Evolutionary conservation across 768 basidiomycete species (phyloP).

Genomic region (Leucosporidium scottii): DNA sequence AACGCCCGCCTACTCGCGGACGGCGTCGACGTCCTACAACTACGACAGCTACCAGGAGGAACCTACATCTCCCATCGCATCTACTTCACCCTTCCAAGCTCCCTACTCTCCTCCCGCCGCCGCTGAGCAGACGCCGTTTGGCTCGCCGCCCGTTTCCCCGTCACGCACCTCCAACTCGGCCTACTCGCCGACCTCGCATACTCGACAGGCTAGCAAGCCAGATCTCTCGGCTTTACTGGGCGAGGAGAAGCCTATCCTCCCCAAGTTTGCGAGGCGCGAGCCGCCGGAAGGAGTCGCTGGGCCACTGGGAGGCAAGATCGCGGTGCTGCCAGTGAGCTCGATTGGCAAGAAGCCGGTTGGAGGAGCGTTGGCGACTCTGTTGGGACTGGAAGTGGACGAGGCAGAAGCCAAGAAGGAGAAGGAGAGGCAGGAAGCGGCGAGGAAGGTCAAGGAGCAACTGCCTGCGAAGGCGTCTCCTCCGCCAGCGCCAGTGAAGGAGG

Average conservation of each 20-base stretch:
- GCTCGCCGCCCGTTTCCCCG: constrained; percentile 9
- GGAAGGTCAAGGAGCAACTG: too few relatives aligned
- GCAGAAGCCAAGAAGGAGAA: background rate
- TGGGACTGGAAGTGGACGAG: constrained; percentile 27
- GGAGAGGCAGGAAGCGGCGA: background rate
- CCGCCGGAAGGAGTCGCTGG: background rate
- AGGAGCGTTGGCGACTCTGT: constrained; percentile 24
- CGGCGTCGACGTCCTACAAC: background rate
- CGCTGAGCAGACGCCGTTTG: constrained; percentile 18
- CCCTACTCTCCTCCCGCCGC: background rate
- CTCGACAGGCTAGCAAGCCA: background rate
- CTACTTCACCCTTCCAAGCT: background rate
- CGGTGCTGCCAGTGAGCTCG: constrained; percentile 12
- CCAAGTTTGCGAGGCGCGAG: constrained; percentile 11
- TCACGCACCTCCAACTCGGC: constrained; percentile 3
- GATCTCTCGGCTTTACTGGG: constrained; percentile 26
- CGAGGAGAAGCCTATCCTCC: constrained; percentile 23
- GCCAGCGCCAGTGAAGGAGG: background rate
- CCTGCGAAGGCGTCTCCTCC: background rate
- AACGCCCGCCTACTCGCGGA: background rate
- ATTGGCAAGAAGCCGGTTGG: constrained; percentile 23
- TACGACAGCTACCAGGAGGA: background rate
- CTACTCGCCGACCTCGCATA: background rate
- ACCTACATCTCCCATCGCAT: background rate
- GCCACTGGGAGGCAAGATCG: constrained; percentile 6